Conservation (phyloP, 257 asterid genomes). For the Salvia rosmarinus region DNA sequence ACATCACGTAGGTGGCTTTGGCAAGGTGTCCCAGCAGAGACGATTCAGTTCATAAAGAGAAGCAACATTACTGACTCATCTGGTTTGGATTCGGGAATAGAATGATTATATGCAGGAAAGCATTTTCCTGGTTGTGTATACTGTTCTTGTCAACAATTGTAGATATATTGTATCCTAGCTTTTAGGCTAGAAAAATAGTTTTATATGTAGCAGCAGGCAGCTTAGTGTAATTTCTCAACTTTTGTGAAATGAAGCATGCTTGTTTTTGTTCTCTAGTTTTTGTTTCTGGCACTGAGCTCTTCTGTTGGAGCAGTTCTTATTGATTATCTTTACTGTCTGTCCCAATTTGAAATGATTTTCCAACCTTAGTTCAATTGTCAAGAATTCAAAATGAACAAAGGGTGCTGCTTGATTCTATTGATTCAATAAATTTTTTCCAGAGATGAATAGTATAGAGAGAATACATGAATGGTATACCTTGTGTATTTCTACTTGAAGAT, state of each 20-base stretch:
- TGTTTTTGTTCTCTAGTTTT: not conserved
- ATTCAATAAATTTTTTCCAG: no score
- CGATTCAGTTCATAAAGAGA: conserved; percentile 38
- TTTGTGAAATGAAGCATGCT: not conserved
- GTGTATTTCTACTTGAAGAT: no score
- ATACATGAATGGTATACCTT: no score
- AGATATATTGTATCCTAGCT: conserved; percentile 31
- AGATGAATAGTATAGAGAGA: no score
- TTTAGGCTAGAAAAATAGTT: conserved; percentile 1
- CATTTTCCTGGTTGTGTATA: conserved; percentile 30
- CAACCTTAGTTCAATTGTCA: no score
- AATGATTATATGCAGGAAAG: conserved; percentile 9
- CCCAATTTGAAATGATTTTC: no score
- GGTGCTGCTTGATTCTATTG: no score
- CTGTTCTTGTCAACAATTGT: conserved; percentile 38
- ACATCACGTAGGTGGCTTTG: conserved; percentile 29
- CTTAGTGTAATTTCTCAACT: conserved; percentile 21
- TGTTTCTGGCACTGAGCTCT: not conserved
- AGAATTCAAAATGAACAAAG: no score
- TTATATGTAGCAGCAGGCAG: not conserved
- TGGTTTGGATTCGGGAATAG: conserved; percentile 18
- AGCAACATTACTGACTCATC: conserved; percentile 23
- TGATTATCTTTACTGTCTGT: no score
- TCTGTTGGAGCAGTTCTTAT: no score
- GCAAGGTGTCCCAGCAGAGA: conserved; percentile 22